Conservation (phyloP, 805 yeast genomes). For the Cyberlindnera amylophila region DNA sequence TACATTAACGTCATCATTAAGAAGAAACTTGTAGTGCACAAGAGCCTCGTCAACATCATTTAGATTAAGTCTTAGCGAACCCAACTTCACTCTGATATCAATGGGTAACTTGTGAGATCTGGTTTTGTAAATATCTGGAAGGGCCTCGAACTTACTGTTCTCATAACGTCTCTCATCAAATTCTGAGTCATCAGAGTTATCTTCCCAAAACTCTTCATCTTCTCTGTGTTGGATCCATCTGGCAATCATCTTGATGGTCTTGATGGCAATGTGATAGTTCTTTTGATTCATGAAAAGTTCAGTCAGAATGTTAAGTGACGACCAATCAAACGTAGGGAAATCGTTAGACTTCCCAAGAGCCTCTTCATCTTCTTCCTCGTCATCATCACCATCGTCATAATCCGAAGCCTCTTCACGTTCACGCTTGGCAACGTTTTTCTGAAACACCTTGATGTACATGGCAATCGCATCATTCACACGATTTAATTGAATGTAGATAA, state of each 20-base stretch:
- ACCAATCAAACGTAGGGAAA: slow-evolving; percentile 73
- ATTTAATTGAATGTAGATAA: slow-evolving; percentile 44
- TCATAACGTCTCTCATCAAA: slow-evolving; percentile 69
- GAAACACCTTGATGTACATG: slow-evolving; percentile 60
- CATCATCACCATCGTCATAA: slow-evolving; percentile 26
- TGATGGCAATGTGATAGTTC: slow-evolving; percentile 61
- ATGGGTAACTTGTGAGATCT: slow-evolving; percentile 60
- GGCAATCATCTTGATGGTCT: slow-evolving; percentile 62
- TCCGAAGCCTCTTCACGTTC: slow-evolving; percentile 9
- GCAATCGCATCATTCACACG: slow-evolving; percentile 72
- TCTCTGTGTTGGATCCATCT: slow-evolving; percentile 80
- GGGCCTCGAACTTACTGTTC: slow-evolving; percentile 39
- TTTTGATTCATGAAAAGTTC: slow-evolving; percentile 74
- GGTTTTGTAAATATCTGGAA: slow-evolving; percentile 36
- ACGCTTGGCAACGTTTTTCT: slow-evolving; percentile 49
- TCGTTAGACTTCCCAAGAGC: slow-evolving; percentile 15
- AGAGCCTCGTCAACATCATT: slow-evolving; percentile 68
- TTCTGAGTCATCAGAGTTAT: slow-evolving; percentile 64
- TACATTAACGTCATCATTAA: slow-evolving; percentile 53
- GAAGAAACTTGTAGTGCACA: slow-evolving; percentile 58
- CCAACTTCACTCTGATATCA: slow-evolving; percentile 81
- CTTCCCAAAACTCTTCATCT: slow-evolving; percentile 43
- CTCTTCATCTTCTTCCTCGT: slow-evolving; percentile 14
- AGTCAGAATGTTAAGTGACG: slow-evolving; percentile 77
- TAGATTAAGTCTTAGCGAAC: slow-evolving; percentile 63